Evolutionary conservation across 2,329 filamentous ascomycete genomes (phyloP), one percentile per base, ranked within the genome.

Genomic region (Claviceps pusilla): DNA sequence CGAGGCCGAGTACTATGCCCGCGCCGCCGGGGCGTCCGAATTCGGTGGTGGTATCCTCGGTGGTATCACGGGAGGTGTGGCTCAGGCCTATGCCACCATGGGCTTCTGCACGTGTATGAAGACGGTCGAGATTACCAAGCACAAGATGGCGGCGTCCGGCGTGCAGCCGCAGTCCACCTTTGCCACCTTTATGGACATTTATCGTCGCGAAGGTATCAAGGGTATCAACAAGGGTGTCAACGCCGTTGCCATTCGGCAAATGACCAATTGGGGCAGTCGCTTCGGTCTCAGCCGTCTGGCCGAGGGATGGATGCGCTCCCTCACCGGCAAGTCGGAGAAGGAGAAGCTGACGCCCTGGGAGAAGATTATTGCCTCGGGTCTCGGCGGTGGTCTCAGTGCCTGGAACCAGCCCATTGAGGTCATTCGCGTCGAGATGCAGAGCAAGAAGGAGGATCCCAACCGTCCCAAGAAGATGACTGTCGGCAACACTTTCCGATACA

Each of bases 41-140:
- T 97, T 98, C 71, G 77, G 86, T 52, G 82, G 84, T 62, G 93
- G 93, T 68, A 97, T 98, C 74, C 69, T 78, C 37, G 93, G 93
- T 66, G 93, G 93, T 72, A 89, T 98, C 77, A 79, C 83, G 28
- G 93, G 93, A 69, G 93, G 93, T 79, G 83, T 98, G 56, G 93
- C 91, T 49, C 93, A 98, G 76, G 93, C 93, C 57, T 98, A 98
- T 71, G 93, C 93, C 61, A 98, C 93, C 70, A 98, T 98, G 91
- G 93, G 93, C 63, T 98, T 98, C 83, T 98, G 93, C 76, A 98
- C 93, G 58, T 98, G 93, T 82, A 98, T 98, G 93, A 98, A 98
- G 84, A 98, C 93, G 59, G 93, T 97, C 62, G 93, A 98, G 74
- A 98, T 98, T 74, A 98, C 93, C 68, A 94, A 96, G 76, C 86